Evolutionary conservation across 306 rosid species (phyloP).

Genomic region (Lathyrus aphaca): DNA sequence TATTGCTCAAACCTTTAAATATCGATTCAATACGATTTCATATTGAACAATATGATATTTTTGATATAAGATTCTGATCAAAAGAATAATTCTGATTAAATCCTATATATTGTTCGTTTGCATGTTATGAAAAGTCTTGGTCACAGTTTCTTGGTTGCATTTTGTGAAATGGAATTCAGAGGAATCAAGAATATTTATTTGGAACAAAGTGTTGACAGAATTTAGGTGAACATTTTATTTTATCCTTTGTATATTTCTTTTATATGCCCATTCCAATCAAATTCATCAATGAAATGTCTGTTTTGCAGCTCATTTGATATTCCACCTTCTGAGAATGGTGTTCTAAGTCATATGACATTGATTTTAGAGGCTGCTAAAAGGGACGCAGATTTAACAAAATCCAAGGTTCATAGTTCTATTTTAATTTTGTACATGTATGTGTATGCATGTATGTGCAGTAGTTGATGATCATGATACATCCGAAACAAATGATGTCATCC

Average conservation of each 20-base stretch:
- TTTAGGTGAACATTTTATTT: conserved; percentile 48
- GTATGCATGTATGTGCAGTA: too few species aligned
- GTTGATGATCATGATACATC: too few species aligned
- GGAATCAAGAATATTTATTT: conserved; percentile 40
- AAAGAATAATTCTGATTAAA: too few species aligned
- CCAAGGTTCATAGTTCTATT: conserved; percentile 47
- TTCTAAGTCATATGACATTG: conserved; percentile 43
- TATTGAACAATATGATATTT: too few species aligned
- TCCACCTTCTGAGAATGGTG: conserved; percentile 48
- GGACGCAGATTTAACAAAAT: conserved; percentile 50
- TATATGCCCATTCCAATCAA: conserved; percentile 19
- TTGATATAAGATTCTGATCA: too few species aligned
- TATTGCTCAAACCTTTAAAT: too few species aligned
- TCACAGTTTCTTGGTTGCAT: conserved; percentile 62
- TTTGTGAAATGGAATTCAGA: conserved; percentile 59
- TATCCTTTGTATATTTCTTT: conserved; percentile 10
- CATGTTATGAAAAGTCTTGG: too few species aligned
- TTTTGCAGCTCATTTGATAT: conserved; percentile 55
- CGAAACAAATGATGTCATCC: too few species aligned
- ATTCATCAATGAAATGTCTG: conserved; percentile 30
- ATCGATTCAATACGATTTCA: too few species aligned
- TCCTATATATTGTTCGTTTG: too few species aligned
- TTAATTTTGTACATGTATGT: neutral
- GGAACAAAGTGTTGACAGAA: conserved; percentile 42
- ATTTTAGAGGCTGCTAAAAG: conserved; percentile 53